Conservation (phyloP, 306 rosid genomes). For the Quercus engelmannii region DNA sequence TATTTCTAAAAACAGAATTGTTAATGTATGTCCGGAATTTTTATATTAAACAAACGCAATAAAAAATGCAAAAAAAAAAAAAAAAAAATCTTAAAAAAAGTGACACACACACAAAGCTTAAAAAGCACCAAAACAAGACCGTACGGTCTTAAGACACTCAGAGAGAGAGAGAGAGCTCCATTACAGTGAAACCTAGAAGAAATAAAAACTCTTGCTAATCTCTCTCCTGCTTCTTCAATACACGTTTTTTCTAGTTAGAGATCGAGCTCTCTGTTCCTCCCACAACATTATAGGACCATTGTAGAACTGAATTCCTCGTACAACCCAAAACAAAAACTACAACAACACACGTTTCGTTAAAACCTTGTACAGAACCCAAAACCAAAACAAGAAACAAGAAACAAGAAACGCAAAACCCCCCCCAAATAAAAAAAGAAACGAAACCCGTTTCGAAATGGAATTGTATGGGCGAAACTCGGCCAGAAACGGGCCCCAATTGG, state of each 20-base stretch:
- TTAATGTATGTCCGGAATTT: too few species aligned
- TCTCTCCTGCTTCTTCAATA: constrained; percentile 12
- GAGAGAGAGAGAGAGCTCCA: constrained; percentile 15
- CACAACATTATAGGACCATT: constrained; percentile 30
- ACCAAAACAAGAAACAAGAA: constrained; percentile 17
- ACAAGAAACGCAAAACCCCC: background rate
- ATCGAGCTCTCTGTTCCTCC: constrained; percentile 37
- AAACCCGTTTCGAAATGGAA: constrained; percentile 37
- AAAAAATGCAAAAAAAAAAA: background rate
- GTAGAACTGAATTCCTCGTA: constrained; percentile 10
- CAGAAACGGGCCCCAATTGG: constrained; percentile 58
- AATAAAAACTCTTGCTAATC: background rate
- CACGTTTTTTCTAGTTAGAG: background rate
- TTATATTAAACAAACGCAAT: too few species aligned
- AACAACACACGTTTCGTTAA: background rate
- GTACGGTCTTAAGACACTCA: too few species aligned
- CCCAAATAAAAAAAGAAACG: background rate
- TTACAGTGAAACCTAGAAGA: constrained; percentile 26
- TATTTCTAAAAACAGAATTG: too few species aligned
- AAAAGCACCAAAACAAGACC: too few species aligned
- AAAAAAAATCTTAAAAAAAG: too few species aligned
- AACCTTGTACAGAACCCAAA: background rate
- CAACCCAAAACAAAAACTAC: background rate
- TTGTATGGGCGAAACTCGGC: constrained; percentile 61
- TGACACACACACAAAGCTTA: too few species aligned